Percentiles rank a stretch among this genome's conserved stretches.
These are phyloP conservation scores for Ananas comosus DNA, from an alignment of 176 grass and related monocot genomes.

Conservation along the genomic window DNA sequence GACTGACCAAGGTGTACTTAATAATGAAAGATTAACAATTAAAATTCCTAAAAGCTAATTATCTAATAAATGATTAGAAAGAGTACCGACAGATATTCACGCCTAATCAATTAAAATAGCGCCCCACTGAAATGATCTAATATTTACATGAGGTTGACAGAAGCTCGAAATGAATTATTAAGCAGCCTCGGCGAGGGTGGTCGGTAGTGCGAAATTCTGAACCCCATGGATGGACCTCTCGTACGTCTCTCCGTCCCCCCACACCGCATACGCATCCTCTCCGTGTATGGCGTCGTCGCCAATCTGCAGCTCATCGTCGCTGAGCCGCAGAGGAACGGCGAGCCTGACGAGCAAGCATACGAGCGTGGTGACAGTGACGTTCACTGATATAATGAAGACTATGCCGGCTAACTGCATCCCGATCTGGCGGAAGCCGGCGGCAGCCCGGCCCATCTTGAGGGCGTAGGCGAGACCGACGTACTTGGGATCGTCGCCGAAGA, in stretches of 20 bases:
- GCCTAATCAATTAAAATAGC: no score
- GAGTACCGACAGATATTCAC: no score
- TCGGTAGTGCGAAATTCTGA: constrained; percentile 19
- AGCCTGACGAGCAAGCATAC: constrained; percentile 41
- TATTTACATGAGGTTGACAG: no score
- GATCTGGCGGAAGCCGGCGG: constrained; percentile 50
- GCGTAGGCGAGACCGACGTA: constrained; percentile 64
- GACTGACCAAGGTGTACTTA: no score
- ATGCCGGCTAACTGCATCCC: constrained; percentile 59
- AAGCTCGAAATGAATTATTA: background rate
- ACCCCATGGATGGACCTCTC: constrained; percentile 62
- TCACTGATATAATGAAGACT: constrained; percentile 43
- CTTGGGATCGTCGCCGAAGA: constrained; percentile 65
- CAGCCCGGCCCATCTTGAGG: constrained; percentile 28
- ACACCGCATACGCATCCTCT: constrained; percentile 77
- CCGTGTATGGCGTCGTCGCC: constrained; percentile 75
- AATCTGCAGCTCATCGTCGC: constrained; percentile 36
- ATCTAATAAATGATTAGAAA: no score
- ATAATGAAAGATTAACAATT: no score
- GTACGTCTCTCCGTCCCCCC: constrained; percentile 79
- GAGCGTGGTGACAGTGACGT: constrained; percentile 30
- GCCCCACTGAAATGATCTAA: no score
- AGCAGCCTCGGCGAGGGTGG: constrained; percentile 14
- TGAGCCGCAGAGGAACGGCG: constrained; percentile 52
- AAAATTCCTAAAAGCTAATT: no score